These are phyloP conservation scores for Pichia sp. DNA, from an alignment of 1,139 yeast genomes.

Conservation along the genomic window DNA sequence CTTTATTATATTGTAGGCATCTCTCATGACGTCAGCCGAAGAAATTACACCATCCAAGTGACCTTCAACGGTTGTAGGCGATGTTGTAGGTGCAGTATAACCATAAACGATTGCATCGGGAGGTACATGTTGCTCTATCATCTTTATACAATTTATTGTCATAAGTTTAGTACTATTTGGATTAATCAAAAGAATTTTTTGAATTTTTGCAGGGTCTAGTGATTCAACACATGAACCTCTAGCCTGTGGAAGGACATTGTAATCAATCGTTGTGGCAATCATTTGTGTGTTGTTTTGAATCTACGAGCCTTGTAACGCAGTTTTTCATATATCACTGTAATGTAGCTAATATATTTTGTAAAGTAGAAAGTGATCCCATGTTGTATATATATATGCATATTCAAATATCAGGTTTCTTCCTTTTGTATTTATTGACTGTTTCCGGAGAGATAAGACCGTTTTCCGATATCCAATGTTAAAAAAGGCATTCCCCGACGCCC, in stretches of 20 bases:
- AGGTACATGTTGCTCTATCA: constrained; percentile 29
- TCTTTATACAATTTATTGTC: constrained; percentile 31
- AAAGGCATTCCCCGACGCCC: no score
- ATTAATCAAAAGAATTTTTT: constrained; percentile 26
- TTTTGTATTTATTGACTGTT: no score
- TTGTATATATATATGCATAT: no score
- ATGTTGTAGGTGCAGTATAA: constrained; percentile 28
- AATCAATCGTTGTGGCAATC: not conserved
- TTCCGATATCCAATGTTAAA: no score
- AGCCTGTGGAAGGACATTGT: constrained; percentile 5
- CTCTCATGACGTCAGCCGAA: constrained; percentile 30
- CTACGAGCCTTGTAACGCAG: no score
- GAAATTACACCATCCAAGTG: constrained; percentile 34
- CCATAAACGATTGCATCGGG: constrained; percentile 31
- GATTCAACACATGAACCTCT: constrained; percentile 11
- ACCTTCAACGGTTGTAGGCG: constrained; percentile 32
- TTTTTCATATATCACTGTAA: no score
- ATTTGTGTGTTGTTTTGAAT: not conserved
- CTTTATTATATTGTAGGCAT: constrained; percentile 26
- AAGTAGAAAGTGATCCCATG: no score
- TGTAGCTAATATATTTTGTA: no score
- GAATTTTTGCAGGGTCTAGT: constrained; percentile 1
- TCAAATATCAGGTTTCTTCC: no score
- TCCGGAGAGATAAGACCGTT: no score
- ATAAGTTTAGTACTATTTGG: constrained; percentile 31